phyloP scores from a whole-genome alignment of 208 protist species.

The Wallacemonas sp. region DNA sequence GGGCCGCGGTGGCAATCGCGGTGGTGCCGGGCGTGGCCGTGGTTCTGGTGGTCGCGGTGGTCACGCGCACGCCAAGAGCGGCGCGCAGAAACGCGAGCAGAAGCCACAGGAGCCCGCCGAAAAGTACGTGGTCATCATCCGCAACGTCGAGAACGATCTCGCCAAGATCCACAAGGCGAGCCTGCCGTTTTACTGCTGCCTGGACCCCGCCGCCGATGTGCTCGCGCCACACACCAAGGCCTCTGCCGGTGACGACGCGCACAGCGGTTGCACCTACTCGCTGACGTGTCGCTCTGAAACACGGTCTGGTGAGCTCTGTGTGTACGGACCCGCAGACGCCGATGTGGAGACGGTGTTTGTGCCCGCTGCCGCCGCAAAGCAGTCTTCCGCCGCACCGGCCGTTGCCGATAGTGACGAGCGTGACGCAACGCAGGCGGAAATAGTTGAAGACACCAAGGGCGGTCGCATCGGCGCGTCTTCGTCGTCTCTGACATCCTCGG shows the following conservation, averaged over 20 bases:
- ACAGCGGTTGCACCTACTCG: conserved; percentile 48
- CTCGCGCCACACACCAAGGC: neutral
- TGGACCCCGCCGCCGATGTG: conserved; percentile 28
- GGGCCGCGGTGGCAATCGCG: neutral
- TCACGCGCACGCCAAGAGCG: neutral
- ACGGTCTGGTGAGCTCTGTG: conserved; percentile 64
- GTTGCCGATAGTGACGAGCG: neutral
- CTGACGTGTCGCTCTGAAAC: conserved; percentile 72
- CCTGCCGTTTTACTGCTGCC: conserved; percentile 51
- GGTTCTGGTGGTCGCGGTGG: neutral
- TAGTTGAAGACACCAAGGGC: neutral
- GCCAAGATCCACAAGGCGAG: conserved; percentile 60
- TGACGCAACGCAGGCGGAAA: neutral
- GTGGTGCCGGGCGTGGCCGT: neutral
- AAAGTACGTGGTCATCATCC: conserved; percentile 77
- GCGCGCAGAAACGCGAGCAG: conserved; percentile 10
- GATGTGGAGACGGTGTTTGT: conserved; percentile 47
- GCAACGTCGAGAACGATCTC: conserved; percentile 87
- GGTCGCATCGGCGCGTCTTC: conserved; percentile 12
- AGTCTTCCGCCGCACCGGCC: too few species aligned
- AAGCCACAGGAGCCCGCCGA: conserved; percentile 19
- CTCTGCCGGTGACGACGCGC: neutral
- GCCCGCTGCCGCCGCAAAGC: neutral
- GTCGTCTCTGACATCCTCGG: conserved; percentile 7
- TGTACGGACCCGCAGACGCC: conserved; percentile 62